Percentiles rank a stretch among this genome's conserved stretches.
phyloP scores from a whole-genome alignment of 306 rosid species.

The Castanopsis chinensis region DNA sequence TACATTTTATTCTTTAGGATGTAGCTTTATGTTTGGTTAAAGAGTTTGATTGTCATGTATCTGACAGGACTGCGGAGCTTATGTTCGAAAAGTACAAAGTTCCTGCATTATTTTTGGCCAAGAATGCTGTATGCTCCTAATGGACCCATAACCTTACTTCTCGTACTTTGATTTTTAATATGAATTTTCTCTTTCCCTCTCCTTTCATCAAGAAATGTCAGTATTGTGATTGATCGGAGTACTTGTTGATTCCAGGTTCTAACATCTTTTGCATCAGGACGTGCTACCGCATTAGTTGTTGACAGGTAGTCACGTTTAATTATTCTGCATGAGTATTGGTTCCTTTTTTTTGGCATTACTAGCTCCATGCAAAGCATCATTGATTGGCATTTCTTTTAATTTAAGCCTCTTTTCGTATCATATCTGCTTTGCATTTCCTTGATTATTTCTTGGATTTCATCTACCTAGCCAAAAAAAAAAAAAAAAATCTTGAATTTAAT shows the following conservation, averaged over 20 bases:
- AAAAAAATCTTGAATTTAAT: neutral
- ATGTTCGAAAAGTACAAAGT: slow-evolving; percentile 98
- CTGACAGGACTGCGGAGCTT: slow-evolving; percentile 84
- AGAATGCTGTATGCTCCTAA: slow-evolving; percentile 78
- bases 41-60: slow-evolving; percentile 31
- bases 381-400: neutral
- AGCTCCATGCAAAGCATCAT: neutral
- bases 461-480: no score
- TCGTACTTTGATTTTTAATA: slow-evolving; percentile 5
- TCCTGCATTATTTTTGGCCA: slow-evolving; percentile 94
- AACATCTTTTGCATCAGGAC: slow-evolving; percentile 98
- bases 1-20: neutral
- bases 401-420: neutral
- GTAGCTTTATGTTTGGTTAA: neutral
- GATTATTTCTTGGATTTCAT: neutral
- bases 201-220: neutral
- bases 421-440: neutral
- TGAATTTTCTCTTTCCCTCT: slow-evolving; percentile 13
- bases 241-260: slow-evolving; percentile 59
- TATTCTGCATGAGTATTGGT: slow-evolving; percentile 9
- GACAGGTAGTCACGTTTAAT: slow-evolving; percentile 62
- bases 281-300: slow-evolving; percentile 95
- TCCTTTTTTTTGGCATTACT: neutral
- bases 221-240: slow-evolving; percentile 10
- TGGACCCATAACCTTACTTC: slow-evolving; percentile 20